Evolutionary conservation across 2,329 filamentous ascomycete genomes (phyloP).

Genomic region (Pestalotiopsis sp.): DNA sequence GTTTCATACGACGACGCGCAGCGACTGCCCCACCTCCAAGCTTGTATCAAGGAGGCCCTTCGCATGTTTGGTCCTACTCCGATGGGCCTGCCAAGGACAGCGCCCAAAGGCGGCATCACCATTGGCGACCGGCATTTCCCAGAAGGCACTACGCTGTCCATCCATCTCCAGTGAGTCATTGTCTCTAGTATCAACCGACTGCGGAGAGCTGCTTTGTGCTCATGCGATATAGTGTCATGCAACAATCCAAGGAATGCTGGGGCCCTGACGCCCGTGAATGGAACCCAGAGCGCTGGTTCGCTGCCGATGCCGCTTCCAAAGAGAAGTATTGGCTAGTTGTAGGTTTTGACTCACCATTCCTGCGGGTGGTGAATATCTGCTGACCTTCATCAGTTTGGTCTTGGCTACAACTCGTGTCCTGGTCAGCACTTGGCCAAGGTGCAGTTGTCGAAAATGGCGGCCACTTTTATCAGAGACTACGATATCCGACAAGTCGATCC

Average conservation of each 20-base stretch:
- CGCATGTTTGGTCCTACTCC: constrained; percentile 5
- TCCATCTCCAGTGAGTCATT: constrained; percentile 1
- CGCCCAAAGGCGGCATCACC: constrained; percentile 10
- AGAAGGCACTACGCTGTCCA: constrained; percentile 9
- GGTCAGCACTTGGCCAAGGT: constrained; percentile 12
- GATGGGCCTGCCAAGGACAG: constrained; percentile 8
- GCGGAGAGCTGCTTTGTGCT: neutral
- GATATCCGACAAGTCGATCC: constrained; percentile 11
- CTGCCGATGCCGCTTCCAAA: neutral
- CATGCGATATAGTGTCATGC: neutral
- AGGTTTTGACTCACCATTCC: neutral
- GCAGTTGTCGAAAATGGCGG: constrained; percentile 10
- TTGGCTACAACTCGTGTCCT: constrained; percentile 8
- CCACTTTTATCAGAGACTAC: constrained; percentile 7
- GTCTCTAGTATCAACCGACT: accelerated
- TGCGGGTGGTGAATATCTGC: neutral
- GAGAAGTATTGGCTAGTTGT: constrained; percentile 11
- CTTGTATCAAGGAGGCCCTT: constrained; percentile 8
- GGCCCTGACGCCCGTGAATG: constrained; percentile 7
- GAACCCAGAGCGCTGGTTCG: constrained; percentile 13
- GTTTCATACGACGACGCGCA: neutral
- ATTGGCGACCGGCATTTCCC: neutral
- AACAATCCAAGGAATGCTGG: constrained; percentile 9
- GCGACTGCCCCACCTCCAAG: neutral
- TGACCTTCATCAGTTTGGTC: constrained; percentile 1